Percentiles rank a stretch among this genome's conserved stretches.
Conservation (phyloP, 805 yeast species). For the Pichia exigua region DNA sequence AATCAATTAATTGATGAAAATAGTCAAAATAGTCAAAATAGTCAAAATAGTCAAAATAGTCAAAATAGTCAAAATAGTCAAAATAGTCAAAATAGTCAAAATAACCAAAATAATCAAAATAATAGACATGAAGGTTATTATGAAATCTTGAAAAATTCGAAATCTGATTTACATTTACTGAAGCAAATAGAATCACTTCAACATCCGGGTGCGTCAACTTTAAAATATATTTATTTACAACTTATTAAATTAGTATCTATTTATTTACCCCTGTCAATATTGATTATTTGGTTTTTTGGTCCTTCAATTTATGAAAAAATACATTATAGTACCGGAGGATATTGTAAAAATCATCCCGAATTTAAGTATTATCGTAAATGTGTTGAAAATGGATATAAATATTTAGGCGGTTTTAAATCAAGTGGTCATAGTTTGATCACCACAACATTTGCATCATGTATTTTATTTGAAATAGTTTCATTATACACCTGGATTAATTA, state of each 20-base stretch:
- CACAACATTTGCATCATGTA: conserved; percentile 26
- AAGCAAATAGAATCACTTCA: conserved; percentile 2
- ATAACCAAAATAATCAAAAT: background rate
- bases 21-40: background rate
- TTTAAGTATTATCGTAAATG: conserved; percentile 18
- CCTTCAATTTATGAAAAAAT: conserved; percentile 28
- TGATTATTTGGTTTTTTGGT: conserved; percentile 29
- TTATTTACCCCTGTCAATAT: conserved; percentile 15
- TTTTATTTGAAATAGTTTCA: conserved; percentile 17
- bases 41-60: background rate
- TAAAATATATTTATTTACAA: conserved; percentile 12
- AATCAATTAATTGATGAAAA: background rate
- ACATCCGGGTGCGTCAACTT: background rate
- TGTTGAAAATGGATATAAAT: conserved; percentile 19
- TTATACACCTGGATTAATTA: conserved; percentile 6
- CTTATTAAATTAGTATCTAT: conserved; percentile 14
- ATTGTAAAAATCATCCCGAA: conserved; percentile 23
- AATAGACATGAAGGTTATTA: background rate
- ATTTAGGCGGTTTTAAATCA: conserved; percentile 34
- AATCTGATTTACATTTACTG: background rate
- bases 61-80: background rate
- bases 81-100: background rate
- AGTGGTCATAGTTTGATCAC: conserved; percentile 37
- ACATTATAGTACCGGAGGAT: conserved; percentile 32
- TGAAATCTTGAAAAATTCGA: background rate